Conservation (phyloP, 768 basidiomycete genomes). For the Pleurotus ostreatus region DNA sequence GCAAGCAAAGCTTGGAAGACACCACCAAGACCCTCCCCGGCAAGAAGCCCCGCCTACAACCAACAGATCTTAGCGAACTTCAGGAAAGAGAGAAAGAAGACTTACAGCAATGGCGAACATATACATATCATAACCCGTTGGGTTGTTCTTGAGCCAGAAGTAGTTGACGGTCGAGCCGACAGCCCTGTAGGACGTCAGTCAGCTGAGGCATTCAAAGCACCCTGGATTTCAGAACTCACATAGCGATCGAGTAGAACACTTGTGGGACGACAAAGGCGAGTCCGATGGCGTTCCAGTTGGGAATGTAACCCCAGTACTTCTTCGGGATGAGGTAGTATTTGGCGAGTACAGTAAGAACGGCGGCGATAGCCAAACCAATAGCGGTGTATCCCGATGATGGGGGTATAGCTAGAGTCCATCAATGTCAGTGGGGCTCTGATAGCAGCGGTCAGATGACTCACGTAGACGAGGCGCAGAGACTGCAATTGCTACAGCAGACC, state of each 20-base stretch:
- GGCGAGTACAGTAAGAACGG: constrained; percentile 39
- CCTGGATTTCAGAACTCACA: constrained; percentile 18
- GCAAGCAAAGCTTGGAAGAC: constrained; percentile 56
- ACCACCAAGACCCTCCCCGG: constrained; percentile 60
- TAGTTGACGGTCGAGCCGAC: constrained; percentile 43
- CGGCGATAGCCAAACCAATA: constrained; percentile 45
- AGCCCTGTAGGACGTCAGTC: constrained; percentile 17
- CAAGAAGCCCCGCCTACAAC: constrained; percentile 41
- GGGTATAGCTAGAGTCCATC: constrained; percentile 37
- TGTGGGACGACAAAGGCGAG: constrained; percentile 53
- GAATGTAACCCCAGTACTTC: constrained; percentile 45
- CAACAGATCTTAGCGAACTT: not conserved
- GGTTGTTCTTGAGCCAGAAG: constrained; percentile 44
- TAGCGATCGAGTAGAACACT: constrained; percentile 46
- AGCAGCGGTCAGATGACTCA: constrained; percentile 16
- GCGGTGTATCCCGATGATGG: constrained; percentile 54
- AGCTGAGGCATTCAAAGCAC: not conserved
- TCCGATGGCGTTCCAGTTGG: constrained; percentile 55
- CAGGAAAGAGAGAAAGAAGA: not conserved
- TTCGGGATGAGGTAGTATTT: constrained; percentile 44
- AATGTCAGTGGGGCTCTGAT: not conserved
- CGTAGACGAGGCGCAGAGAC: constrained; percentile 46
- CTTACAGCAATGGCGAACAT: constrained; percentile 50
- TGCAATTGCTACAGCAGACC: constrained; percentile 53
- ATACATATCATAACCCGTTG: constrained; percentile 47